Evolutionary conservation across 768 basidiomycete species (phyloP), one percentile per base, ranked within the genome.

Genomic region (Plicaturopsis crispa): DNA sequence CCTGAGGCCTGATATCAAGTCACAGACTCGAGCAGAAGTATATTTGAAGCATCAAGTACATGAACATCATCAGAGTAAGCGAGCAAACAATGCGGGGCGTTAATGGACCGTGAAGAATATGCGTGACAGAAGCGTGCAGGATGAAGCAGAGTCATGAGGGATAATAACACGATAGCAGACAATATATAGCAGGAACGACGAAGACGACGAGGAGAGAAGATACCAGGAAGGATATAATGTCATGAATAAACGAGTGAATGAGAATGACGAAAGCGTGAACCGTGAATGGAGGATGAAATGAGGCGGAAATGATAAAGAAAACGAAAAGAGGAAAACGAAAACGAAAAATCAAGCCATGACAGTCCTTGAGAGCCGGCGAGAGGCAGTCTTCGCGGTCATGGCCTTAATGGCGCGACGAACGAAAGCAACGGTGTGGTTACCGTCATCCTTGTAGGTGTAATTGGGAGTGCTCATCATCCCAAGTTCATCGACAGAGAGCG

Each of bases 331-430:
- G 43, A 42, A 41, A 36, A 44, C 31, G 35, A 24, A 35, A 42
- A 41, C 21, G 32, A 32, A 22, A 39, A 49, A 38, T 44, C 45
- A 18, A 66, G 43, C 43, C 70, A 67, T 8, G 78, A 75, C 49
- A 70, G 34, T 43, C 72, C 67, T 47, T 67, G 70, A 3, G 73
- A 73, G 42, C 55, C 58, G 7, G 71, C n/a, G n/a, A n/a, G n/a
- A n/a, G n/a, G n/a, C n/a, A n/a, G n/a, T n/a, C n/a, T n/a, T n/a
- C 33, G 82, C 78, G 41, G 80, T 81, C 55, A 87, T 78, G 4
- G 84, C 79, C 58, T 80, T 85, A 57, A 88, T 68, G 10, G 85
- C 85, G 33, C 79, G 78, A 26, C 75, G 73, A 40, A 87, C 73
- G 40, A 78, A 64, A 4, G 74, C 67, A 35, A 72, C 65, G 13